Percentiles rank a stretch among this genome's conserved stretches.
Evolutionary conservation across 352 stramenopile genomes (phyloP).

Genomic region (Pythium angustatum): DNA sequence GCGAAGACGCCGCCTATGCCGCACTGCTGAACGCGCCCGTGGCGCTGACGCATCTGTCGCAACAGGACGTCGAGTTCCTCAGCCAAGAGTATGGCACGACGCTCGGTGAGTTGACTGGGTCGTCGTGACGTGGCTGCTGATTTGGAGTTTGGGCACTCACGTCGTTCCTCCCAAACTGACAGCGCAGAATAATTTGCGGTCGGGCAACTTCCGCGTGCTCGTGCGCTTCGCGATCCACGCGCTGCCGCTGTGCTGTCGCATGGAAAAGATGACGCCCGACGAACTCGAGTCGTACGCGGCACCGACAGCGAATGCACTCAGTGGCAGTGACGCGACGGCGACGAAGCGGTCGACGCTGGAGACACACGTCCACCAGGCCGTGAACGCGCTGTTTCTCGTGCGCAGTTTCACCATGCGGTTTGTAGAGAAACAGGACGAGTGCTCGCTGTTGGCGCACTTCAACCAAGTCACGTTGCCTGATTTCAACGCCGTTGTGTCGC

Average conservation of each 20-base stretch:
- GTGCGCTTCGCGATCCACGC: slow-evolving; percentile 56
- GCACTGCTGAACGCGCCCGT: slow-evolving; percentile 42
- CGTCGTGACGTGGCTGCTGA: no score
- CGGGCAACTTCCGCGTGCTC: slow-evolving; percentile 78
- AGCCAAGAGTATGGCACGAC: slow-evolving; percentile 63
- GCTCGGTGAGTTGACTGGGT: slow-evolving; percentile 47
- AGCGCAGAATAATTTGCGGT: slow-evolving; percentile 70
- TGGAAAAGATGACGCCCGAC: slow-evolving; percentile 56
- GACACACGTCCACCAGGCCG: slow-evolving; percentile 45
- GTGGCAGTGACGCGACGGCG: background rate
- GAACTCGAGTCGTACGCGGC: slow-evolving; percentile 45
- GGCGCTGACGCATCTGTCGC: slow-evolving; percentile 54
- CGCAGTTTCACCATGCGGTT: slow-evolving; percentile 75
- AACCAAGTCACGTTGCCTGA: slow-evolving; percentile 40
- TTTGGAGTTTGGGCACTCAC: no score
- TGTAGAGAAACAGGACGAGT: slow-evolving; percentile 68
- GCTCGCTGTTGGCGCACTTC: slow-evolving; percentile 62
- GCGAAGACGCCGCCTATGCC: slow-evolving; percentile 57
- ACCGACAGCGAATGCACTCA: slow-evolving; percentile 8
- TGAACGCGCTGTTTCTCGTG: slow-evolving; percentile 76
- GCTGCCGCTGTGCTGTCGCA: slow-evolving; percentile 54
- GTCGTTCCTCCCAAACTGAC: background rate
- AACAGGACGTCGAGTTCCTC: slow-evolving; percentile 56
- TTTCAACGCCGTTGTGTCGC: slow-evolving; percentile 34
- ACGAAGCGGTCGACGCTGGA: slow-evolving; percentile 45